Conservation (phyloP, 1,284 basidiomycete species). For the Cryptococcus sp. region DNA sequence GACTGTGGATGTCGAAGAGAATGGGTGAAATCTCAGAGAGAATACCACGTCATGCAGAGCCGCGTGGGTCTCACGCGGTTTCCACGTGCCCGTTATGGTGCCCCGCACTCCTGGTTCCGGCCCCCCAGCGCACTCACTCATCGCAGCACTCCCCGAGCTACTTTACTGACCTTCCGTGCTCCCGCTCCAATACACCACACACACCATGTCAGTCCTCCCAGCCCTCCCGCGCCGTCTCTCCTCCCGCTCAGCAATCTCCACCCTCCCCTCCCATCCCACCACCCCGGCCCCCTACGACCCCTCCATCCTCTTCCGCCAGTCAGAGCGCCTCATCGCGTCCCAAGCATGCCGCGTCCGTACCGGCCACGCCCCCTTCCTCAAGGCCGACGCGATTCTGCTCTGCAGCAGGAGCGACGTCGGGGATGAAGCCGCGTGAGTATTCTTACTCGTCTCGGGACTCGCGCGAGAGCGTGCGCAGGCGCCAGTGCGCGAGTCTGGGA, state of each 20-base stretch:
- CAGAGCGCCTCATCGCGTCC: slow-evolving; percentile 18
- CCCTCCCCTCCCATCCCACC: background rate
- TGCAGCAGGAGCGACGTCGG: background rate
- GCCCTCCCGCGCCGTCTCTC: slow-evolving; percentile 7
- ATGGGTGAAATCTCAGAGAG: background rate
- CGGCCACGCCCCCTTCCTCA: slow-evolving; percentile 12
- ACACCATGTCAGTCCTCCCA: slow-evolving; percentile 9
- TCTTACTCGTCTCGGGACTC: background rate
- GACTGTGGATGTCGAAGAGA: too few relatives aligned
- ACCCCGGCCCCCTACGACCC: background rate
- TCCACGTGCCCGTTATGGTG: too few relatives aligned
- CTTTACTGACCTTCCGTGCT: background rate
- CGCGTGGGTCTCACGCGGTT: background rate
- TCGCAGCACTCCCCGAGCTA: too few relatives aligned
- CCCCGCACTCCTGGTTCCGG: background rate
- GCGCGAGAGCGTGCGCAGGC: background rate
- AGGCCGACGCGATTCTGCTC: slow-evolving; percentile 27
- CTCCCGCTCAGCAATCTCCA: background rate
- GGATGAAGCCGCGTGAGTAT: slow-evolving; percentile 32
- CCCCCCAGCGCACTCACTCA: background rate
- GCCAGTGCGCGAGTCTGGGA: background rate
- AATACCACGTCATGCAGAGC: background rate
- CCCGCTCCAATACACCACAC: too few relatives aligned
- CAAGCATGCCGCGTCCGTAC: slow-evolving; percentile 27
- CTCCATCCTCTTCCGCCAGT: slow-evolving; percentile 19